phyloP scores from a whole-genome alignment of 2,329 filamentous ascomycete species.

The Ascochyta rabiei region DNA sequence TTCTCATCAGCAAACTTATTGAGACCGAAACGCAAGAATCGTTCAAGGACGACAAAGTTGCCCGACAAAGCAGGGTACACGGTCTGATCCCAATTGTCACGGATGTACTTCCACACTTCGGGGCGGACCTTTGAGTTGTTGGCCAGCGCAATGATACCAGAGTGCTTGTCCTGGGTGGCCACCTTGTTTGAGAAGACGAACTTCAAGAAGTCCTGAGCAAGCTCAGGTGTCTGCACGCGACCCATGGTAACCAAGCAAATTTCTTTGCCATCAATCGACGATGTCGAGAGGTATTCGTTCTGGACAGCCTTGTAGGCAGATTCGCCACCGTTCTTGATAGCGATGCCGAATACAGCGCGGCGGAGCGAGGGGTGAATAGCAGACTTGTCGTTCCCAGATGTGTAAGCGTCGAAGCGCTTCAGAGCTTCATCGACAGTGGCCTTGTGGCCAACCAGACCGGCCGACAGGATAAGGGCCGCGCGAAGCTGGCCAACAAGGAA shows the following conservation, averaged over 20 bases:
- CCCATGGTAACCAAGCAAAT: constrained; percentile 80
- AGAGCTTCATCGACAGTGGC: constrained; percentile 74
- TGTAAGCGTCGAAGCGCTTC: constrained; percentile 81
- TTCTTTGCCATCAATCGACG: constrained; percentile 89
- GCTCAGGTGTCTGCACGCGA: constrained; percentile 68
- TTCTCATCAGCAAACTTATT: constrained; percentile 76
- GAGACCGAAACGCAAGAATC: constrained; percentile 80
- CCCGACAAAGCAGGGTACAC: constrained; percentile 73
- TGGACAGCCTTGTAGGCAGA: constrained; percentile 77
- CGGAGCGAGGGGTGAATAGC: constrained; percentile 84
- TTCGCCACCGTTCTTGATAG: constrained; percentile 73
- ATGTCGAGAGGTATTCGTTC: constrained; percentile 81
- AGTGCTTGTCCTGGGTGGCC: constrained; percentile 85
- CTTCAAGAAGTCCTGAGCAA: constrained; percentile 71
- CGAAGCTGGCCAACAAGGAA: constrained; percentile 83
- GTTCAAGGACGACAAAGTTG: constrained; percentile 88
- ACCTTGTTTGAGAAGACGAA: constrained; percentile 86
- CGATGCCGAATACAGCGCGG: constrained; percentile 78
- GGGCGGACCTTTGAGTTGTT: constrained; percentile 74
- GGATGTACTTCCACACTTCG: constrained; percentile 84
- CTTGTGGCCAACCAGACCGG: constrained; percentile 77
- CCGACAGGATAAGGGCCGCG: constrained; percentile 77
- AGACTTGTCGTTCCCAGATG: constrained; percentile 65
- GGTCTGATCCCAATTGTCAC: constrained; percentile 74
- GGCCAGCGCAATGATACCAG: constrained; percentile 74